Percentiles rank a stretch among this genome's conserved stretches.
Conservation (phyloP, 768 basidiomycete genomes). For the Rhodocollybia butyracea region DNA sequence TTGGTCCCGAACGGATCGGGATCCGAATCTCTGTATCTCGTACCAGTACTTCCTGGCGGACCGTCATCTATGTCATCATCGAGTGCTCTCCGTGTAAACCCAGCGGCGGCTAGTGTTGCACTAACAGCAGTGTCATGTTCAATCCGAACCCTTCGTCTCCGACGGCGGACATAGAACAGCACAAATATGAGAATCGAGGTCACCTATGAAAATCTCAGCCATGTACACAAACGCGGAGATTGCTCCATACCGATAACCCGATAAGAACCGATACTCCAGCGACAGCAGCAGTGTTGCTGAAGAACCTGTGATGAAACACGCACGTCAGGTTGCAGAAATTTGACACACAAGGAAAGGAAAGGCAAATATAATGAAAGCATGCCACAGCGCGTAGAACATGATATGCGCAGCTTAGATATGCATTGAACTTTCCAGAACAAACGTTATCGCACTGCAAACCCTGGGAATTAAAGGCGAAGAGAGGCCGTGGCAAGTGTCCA, state of each 20-base stretch:
- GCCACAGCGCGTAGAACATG: neutral
- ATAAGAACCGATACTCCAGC: slow-evolving; percentile 90
- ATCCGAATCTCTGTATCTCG: slow-evolving; percentile 2
- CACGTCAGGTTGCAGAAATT: neutral
- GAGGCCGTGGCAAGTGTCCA: no score
- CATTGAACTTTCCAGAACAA: neutral
- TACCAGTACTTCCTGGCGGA: slow-evolving; percentile 16
- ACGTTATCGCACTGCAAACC: no score
- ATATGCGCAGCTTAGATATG: neutral
- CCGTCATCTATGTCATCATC: slow-evolving; percentile 60
- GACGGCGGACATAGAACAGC: slow-evolving; percentile 66
- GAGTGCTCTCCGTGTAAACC: slow-evolving; percentile 62
- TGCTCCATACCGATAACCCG: slow-evolving; percentile 75
- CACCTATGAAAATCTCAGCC: no score
- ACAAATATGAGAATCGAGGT: slow-evolving; percentile 67
- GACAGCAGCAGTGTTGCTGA: slow-evolving; percentile 85
- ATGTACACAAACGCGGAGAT: no score
- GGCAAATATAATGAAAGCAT: neutral
- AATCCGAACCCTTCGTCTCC: slow-evolving; percentile 54
- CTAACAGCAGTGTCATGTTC: slow-evolving; percentile 71
- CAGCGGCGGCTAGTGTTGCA: slow-evolving; percentile 70
- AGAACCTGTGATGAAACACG: slow-evolving; percentile 54
- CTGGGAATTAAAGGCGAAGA: neutral
- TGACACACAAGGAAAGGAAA: neutral
- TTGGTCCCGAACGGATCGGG: slow-evolving; percentile 7